phyloP scores from a whole-genome alignment of 164 flowering plant genomes.

The Berberis thunbergii region DNA sequence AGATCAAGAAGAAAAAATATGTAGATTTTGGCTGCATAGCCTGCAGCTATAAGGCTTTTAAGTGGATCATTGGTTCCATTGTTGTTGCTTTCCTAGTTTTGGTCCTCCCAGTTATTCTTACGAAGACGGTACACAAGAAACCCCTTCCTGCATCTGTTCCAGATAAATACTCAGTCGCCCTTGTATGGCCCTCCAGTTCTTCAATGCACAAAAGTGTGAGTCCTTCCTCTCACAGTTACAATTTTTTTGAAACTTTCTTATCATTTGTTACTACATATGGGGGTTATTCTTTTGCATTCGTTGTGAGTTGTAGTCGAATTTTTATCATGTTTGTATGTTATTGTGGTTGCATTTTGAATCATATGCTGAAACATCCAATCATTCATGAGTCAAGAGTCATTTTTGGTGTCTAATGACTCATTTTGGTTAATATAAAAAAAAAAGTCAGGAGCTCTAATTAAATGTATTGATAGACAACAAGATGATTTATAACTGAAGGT shows the following conservation, averaged over 20 bases:
- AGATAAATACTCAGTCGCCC: slow-evolving; percentile 72
- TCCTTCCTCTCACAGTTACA: not conserved
- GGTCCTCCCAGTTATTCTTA: slow-evolving; percentile 62
- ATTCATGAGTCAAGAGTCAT: too few relatives aligned
- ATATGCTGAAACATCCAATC: too few relatives aligned
- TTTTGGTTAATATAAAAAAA: too few relatives aligned
- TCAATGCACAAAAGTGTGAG: slow-evolving; percentile 67
- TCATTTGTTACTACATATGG: not conserved
- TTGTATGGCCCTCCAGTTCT: slow-evolving; percentile 77
- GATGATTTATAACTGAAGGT: too few relatives aligned
- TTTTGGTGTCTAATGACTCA: too few relatives aligned
- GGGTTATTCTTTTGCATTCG: not conserved
- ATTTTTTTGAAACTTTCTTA: not conserved
- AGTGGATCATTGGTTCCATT: slow-evolving; percentile 72
- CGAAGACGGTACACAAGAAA: slow-evolving; percentile 69
- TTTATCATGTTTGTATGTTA: too few relatives aligned
- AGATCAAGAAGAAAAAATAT: too few relatives aligned
- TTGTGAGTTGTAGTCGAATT: not conserved
- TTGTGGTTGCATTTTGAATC: too few relatives aligned
- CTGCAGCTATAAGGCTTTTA: slow-evolving; percentile 80
- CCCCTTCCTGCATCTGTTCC: slow-evolving; percentile 52
- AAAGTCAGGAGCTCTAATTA: too few relatives aligned
- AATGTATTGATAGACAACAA: too few relatives aligned
- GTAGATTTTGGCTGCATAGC: slow-evolving; percentile 62
- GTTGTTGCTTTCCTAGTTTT: slow-evolving; percentile 53